Evolutionary conservation across 1,284 basidiomycete genomes (phyloP).

Genomic region (Cronartium quercuum): DNA sequence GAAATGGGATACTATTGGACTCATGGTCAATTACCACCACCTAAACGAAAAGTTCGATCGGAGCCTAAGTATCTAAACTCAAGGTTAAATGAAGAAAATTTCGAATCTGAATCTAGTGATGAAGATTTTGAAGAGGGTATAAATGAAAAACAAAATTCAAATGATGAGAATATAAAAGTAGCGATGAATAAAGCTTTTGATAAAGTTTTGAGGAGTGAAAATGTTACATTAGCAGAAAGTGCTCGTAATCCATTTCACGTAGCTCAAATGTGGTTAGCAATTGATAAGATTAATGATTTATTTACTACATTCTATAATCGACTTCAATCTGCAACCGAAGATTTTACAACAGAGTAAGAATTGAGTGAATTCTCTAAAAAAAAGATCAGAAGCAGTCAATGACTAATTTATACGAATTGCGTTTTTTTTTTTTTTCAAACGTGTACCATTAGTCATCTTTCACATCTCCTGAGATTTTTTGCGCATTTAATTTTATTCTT

Average conservation of each 20-base stretch:
- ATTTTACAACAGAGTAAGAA: constrained; percentile 60
- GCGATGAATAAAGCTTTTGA: constrained; percentile 29
- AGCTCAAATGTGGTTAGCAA: constrained; percentile 76
- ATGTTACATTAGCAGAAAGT: constrained; percentile 49
- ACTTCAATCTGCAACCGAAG: constrained; percentile 51
- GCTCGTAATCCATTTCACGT: constrained; percentile 77
- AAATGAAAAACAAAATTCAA: constrained; percentile 44
- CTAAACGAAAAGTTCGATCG: neutral
- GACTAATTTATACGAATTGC: neutral
- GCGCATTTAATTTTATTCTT: constrained; percentile 89
- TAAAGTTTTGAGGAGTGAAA: constrained; percentile 21
- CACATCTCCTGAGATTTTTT: constrained; percentile 70
- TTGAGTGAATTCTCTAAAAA: neutral
- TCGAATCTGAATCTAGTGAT: constrained; percentile 50
- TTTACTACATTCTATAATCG: constrained; percentile 67
- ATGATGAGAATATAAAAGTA: constrained; percentile 10
- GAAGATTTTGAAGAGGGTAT: constrained; percentile 46
- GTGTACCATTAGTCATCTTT: constrained; percentile 25
- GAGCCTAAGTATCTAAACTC: constrained; percentile 39
- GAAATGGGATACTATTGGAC: constrained; percentile 36
- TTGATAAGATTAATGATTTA: constrained; percentile 63
- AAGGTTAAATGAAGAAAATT: constrained; percentile 43
- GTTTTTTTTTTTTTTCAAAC: constrained; percentile 40
- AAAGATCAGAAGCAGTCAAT: neutral
- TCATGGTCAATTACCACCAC: constrained; percentile 10